These are phyloP conservation scores for Pseudonitzschia delicatissima DNA, from an alignment of 108 stramenopile genomes.

Conservation along the genomic window DNA sequence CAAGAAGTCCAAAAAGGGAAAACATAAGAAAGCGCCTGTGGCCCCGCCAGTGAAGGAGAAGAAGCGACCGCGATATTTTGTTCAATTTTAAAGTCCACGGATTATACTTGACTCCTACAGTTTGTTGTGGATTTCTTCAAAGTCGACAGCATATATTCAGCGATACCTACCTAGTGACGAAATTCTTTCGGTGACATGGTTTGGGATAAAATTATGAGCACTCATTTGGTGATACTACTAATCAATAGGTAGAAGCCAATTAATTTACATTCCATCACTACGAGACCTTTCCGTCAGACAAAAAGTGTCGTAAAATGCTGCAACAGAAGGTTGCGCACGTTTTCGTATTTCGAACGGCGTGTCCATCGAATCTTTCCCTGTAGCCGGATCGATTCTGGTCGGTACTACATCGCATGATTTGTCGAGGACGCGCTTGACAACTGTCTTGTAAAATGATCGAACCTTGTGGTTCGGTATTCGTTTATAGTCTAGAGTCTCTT, in stretches of 20 bases:
- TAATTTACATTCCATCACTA: too few species aligned
- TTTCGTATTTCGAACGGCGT: constrained; percentile 23
- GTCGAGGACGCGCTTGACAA: constrained; percentile 40
- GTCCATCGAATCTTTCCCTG: constrained; percentile 27
- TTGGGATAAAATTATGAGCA: too few species aligned
- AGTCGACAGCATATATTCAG: too few species aligned
- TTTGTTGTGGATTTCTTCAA: too few species aligned
- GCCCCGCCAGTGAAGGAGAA: constrained; percentile 17
- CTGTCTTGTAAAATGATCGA: constrained; percentile 44
- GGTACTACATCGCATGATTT: constrained; percentile 13
- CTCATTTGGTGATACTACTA: too few species aligned
- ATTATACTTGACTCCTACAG: too few species aligned
- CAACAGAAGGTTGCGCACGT: constrained; percentile 18
- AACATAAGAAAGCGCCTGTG: constrained; percentile 11
- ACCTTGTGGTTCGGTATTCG: constrained; percentile 52
- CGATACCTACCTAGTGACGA: too few species aligned
- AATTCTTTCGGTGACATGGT: too few species aligned
- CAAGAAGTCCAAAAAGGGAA: constrained; percentile 15
- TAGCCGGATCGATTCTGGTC: constrained; percentile 2
- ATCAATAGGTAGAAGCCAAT: too few species aligned
- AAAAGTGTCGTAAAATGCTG: constrained; percentile 27
- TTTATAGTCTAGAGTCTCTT: constrained; percentile 44
- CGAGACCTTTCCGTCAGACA: constrained; percentile 12
- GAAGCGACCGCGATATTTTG: constrained; percentile 29
- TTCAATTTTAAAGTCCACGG: constrained; percentile 38